Evolutionary conservation across 2,329 filamentous ascomycete genomes (phyloP).

Genomic region (Exophiala viscosa): DNA sequence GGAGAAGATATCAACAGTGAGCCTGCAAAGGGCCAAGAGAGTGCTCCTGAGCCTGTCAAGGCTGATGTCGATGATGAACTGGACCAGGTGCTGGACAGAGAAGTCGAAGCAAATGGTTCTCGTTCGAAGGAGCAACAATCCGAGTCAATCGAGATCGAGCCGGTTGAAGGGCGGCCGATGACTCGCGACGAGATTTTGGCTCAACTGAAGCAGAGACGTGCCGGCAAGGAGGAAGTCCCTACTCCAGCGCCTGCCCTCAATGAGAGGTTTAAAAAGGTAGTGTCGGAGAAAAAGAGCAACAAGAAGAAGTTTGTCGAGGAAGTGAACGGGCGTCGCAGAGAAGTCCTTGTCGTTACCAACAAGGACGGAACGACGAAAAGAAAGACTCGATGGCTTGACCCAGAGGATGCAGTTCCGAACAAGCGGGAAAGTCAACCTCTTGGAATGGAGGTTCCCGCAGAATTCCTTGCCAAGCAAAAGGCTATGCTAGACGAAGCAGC

Average conservation of each 20-base stretch:
- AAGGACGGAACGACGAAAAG: slow-evolving; percentile 59
- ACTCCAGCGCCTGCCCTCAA: slow-evolving; percentile 50
- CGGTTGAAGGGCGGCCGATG: slow-evolving; percentile 39
- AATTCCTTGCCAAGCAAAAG: slow-evolving; percentile 36
- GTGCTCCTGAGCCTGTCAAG: slow-evolving; percentile 30
- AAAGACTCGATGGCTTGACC: slow-evolving; percentile 55
- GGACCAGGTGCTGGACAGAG: slow-evolving; percentile 40
- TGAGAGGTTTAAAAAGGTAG: slow-evolving; percentile 53
- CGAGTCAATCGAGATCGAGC: slow-evolving; percentile 28
- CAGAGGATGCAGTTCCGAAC: slow-evolving; percentile 26
- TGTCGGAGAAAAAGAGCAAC: slow-evolving; percentile 31
- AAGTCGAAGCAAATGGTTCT: slow-evolving; percentile 27
- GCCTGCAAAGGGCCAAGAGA: slow-evolving; percentile 32
- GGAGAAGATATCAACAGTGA: slow-evolving; percentile 52
- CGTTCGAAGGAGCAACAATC: slow-evolving; percentile 21
- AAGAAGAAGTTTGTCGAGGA: slow-evolving; percentile 54
- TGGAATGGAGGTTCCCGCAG: slow-evolving; percentile 49
- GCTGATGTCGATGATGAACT: slow-evolving; percentile 61
- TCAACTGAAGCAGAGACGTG: slow-evolving; percentile 54
- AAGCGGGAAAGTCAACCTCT: slow-evolving; percentile 45
- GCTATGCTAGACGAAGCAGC: slow-evolving; percentile 31
- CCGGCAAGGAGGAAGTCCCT: slow-evolving; percentile 34
- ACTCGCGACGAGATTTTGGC: slow-evolving; percentile 58
- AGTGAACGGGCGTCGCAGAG: slow-evolving; percentile 47
- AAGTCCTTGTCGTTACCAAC: slow-evolving; percentile 58